phyloP scores from a whole-genome alignment of 129 eudicot genomes.

The Scalesia atractyloides region DNA sequence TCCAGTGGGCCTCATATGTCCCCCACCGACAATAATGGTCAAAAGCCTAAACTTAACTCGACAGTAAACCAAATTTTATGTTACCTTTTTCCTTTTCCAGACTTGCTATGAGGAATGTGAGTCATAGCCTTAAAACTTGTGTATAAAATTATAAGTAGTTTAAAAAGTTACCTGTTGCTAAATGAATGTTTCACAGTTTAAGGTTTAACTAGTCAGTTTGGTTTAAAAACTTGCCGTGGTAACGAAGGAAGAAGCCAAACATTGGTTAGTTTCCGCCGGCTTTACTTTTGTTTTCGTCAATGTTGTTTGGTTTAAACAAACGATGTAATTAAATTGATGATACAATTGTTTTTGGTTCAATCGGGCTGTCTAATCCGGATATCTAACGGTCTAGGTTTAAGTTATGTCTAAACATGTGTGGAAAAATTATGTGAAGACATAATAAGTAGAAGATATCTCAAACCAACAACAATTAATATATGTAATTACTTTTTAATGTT shows the following conservation, averaged over 20 bases:
- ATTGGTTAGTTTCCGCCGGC: too few species aligned
- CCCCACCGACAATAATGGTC: slow-evolving; percentile 22
- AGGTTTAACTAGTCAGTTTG: too few species aligned
- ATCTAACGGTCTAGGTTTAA: too few species aligned
- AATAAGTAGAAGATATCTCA: too few species aligned
- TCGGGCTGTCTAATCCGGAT: background rate
- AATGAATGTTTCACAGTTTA: background rate
- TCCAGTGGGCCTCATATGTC: slow-evolving; percentile 7
- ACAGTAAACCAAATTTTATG: background rate
- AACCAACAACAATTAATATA: too few species aligned
- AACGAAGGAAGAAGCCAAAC: too few species aligned
- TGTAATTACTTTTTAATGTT: too few species aligned
- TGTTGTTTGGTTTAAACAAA: background rate
- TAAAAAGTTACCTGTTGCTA: background rate
- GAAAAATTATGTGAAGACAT: too few species aligned
- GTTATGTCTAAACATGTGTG: too few species aligned
- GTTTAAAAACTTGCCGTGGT: too few species aligned
- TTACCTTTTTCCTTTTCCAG: background rate
- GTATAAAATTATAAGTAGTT: background rate
- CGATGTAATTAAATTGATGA: background rate
- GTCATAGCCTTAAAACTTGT: background rate
- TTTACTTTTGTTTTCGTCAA: background rate
- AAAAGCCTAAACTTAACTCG: background rate
- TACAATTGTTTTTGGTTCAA: too few species aligned
- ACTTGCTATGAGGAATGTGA: background rate